A percentile compares a stretch with the other conserved stretches of the same genome.
phyloP scores from a whole-genome alignment of 352 stramenopile species.

The Peronospora tabacina region DNA sequence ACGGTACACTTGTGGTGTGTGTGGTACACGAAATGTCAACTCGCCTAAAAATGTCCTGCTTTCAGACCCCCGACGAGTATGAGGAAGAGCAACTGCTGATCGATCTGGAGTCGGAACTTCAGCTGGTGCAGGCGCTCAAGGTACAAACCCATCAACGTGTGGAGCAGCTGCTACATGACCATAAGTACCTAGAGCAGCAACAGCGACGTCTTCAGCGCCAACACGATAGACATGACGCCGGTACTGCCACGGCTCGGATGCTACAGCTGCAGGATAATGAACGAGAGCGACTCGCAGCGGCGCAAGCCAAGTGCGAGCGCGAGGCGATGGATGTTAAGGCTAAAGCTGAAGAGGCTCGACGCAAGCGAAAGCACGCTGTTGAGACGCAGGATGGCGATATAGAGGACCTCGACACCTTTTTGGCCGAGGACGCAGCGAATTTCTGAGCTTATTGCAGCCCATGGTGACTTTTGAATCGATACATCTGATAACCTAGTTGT shows the following conservation, averaged over 20 bases:
- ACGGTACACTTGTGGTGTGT: neutral
- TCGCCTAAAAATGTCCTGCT: neutral
- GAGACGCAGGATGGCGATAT: constrained; percentile 37
- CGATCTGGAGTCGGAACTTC: constrained; percentile 41
- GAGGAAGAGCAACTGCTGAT: constrained; percentile 33
- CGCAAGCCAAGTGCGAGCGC: constrained; percentile 14
- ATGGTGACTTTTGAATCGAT: neutral
- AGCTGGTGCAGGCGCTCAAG: constrained; percentile 42
- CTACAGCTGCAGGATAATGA: constrained; percentile 56
- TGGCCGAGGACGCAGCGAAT: constrained; percentile 42
- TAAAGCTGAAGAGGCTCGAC: constrained; percentile 27
- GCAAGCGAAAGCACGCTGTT: constrained; percentile 35
- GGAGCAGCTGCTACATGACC: constrained; percentile 31
- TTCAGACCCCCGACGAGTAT: constrained; percentile 27
- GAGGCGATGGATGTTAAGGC: constrained; percentile 27
- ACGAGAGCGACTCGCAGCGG: constrained; percentile 25
- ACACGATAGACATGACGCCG: constrained; percentile 26
- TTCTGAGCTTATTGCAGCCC: constrained; percentile 27
- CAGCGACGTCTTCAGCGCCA: constrained; percentile 28
- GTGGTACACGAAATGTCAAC: neutral
- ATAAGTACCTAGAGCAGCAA: constrained; percentile 40
- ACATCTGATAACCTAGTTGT: neutral
- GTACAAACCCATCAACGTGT: constrained; percentile 32
- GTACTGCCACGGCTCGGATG: constrained; percentile 42
- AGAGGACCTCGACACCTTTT: constrained; percentile 56